Evolutionary conservation across 1,284 basidiomycete species (phyloP).

Genomic region (Microbotryum intermedium): DNA sequence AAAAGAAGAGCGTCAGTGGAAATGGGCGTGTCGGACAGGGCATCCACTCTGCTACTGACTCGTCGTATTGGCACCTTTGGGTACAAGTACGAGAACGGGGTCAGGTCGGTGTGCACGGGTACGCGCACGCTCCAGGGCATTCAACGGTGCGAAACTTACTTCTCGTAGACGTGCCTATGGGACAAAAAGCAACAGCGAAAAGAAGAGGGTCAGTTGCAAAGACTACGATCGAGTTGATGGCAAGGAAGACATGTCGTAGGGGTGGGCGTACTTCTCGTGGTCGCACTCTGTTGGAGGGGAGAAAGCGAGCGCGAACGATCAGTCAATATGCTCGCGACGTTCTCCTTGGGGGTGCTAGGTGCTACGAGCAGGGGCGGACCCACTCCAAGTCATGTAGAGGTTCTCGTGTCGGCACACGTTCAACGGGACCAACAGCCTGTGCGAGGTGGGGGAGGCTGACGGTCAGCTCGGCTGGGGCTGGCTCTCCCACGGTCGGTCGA

Average conservation of each 20-base stretch:
- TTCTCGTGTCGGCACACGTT: conserved; percentile 58
- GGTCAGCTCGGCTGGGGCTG: not conserved
- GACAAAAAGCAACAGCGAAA: not conserved
- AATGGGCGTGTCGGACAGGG: not conserved
- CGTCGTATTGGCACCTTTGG: conserved; percentile 35
- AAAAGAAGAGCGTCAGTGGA: not conserved
- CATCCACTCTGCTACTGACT: conserved; percentile 17
- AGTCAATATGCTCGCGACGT: not conserved
- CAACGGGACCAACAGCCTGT: conserved; percentile 31
- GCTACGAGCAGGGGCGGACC: not conserved
- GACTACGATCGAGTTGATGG: not conserved
- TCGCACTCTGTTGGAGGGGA: conserved; percentile 30
- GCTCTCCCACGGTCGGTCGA: no score
- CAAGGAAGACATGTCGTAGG: not conserved
- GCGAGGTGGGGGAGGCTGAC: not conserved
- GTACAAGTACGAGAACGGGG: not conserved
- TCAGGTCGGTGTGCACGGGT: not conserved
- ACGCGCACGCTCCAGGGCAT: not conserved
- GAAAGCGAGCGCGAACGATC: not conserved
- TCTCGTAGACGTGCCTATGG: conserved; percentile 33
- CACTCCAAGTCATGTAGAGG: conserved; percentile 69
- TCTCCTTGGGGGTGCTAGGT: not conserved
- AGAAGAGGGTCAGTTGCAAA: not conserved
- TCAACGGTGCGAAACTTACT: conserved; percentile 25
- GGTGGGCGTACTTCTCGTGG: conserved; percentile 27